Conservation (phyloP, 2,329 filamentous ascomycete species). For the Curvularia eragrostidis region DNA sequence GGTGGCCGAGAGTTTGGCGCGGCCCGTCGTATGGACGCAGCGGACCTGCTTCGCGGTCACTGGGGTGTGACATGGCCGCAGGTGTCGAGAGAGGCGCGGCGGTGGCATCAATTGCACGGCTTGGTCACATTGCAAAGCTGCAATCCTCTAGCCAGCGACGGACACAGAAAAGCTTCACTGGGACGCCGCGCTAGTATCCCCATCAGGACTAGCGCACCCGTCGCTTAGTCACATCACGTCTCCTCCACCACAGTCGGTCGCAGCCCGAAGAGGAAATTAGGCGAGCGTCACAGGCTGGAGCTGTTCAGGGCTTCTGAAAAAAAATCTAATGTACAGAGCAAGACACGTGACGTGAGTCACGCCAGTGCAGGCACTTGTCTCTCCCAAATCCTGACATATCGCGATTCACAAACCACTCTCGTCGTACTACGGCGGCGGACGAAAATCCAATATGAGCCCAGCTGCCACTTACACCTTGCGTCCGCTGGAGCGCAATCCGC, state of each 20-base stretch:
- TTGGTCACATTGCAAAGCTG: constrained; percentile 43
- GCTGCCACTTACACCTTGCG: constrained; percentile 58
- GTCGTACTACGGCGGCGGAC: constrained; percentile 1
- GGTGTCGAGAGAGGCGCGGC: constrained; percentile 51
- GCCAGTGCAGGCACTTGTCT: background rate
- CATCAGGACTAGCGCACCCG: constrained; percentile 16
- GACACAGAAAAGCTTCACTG: constrained; percentile 28
- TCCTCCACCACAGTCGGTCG: constrained; percentile 17
- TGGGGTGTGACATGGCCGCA: constrained; percentile 53
- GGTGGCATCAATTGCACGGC: constrained; percentile 54
- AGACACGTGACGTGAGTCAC: constrained; percentile 16
- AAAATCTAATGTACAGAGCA: background rate
- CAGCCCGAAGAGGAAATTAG: constrained; percentile 6
- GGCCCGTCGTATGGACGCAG: constrained; percentile 32
- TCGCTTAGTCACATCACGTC: constrained; percentile 31
- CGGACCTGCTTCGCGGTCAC: constrained; percentile 49
- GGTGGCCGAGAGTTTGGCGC: constrained; percentile 21
- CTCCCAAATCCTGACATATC: constrained; percentile 3
- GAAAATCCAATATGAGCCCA: constrained; percentile 27
- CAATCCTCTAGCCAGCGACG: constrained; percentile 12
- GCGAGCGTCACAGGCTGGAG: background rate
- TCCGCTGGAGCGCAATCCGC: constrained; percentile 57
- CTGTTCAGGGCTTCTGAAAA: constrained; percentile 1
- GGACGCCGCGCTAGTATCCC: constrained; percentile 15
- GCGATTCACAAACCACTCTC: background rate